A percentile compares a stretch with the other conserved stretches of the same genome.
phyloP scores from a whole-genome alignment of 169 alveolate species.

The Plasmodium fragile region DNA sequence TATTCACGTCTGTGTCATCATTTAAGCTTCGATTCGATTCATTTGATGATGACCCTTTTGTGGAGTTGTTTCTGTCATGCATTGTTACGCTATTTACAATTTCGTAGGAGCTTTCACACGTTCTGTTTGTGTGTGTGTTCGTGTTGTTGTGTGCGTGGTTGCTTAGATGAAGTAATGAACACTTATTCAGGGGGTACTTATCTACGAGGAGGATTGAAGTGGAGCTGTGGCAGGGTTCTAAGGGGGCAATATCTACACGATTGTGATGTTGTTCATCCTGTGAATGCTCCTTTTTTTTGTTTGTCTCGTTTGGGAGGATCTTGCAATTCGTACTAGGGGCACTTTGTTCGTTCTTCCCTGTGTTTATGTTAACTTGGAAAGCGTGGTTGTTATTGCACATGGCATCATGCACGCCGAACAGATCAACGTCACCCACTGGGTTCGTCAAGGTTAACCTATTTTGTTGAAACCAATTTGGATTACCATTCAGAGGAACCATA shows the following conservation, averaged over 20 bases:
- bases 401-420: background rate
- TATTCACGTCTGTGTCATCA: background rate
- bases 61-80: background rate
- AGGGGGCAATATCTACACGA: background rate
- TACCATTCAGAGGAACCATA: background rate
- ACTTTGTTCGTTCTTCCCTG: background rate
- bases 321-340: background rate
- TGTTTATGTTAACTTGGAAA: background rate
- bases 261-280: background rate
- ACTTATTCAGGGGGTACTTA: background rate
- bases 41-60: background rate
- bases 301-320: background rate
- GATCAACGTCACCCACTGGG: background rate
- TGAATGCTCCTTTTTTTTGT: background rate
- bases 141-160: background rate
- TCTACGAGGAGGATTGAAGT: constrained; percentile 1
- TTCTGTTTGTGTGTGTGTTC: background rate
- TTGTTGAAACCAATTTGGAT: background rate
- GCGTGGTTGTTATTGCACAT: background rate
- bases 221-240: background rate
- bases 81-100: background rate
- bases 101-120: background rate
- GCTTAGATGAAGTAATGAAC: background rate
- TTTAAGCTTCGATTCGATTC: background rate
- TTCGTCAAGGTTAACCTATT: background rate